These are phyloP conservation scores for Geoglossum glabrum DNA, from an alignment of 495 filamentous ascomycete species.

Conservation along the genomic window DNA sequence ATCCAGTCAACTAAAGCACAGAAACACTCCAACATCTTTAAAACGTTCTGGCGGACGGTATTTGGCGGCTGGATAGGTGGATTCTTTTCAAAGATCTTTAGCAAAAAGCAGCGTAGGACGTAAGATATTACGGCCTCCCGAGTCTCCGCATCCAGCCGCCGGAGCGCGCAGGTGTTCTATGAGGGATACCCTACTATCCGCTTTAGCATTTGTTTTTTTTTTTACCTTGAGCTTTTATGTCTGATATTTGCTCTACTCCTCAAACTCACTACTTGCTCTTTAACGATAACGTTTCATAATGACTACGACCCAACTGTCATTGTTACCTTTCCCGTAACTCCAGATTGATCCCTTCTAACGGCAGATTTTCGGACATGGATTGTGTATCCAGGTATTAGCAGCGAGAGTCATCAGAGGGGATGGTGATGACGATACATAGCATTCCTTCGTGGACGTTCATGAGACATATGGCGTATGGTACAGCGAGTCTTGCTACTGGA, in stretches of 20 bases:
- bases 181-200: background rate
- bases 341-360: background rate
- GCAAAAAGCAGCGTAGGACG: background rate
- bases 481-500: background rate
- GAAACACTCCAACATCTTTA: background rate
- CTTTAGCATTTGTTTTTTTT: background rate
- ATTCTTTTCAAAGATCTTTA: background rate
- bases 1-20: background rate
- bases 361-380: background rate
- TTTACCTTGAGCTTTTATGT: background rate
- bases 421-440: background rate
- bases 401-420: background rate
- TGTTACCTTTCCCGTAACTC: background rate
- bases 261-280: background rate
- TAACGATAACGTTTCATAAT: background rate
- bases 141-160: background rate
- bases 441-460: background rate
- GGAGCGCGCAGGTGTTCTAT: background rate
- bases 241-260: background rate
- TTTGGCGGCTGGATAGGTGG: background rate
- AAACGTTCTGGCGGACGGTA: background rate
- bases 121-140: background rate
- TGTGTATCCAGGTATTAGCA: background rate
- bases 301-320: background rate
- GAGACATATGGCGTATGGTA: background rate